Evolutionary conservation across 192 early-diverging fungal species (phyloP), one percentile per base, ranked within the genome.

Genomic region (Gaertneriomyces semiglobifer): DNA sequence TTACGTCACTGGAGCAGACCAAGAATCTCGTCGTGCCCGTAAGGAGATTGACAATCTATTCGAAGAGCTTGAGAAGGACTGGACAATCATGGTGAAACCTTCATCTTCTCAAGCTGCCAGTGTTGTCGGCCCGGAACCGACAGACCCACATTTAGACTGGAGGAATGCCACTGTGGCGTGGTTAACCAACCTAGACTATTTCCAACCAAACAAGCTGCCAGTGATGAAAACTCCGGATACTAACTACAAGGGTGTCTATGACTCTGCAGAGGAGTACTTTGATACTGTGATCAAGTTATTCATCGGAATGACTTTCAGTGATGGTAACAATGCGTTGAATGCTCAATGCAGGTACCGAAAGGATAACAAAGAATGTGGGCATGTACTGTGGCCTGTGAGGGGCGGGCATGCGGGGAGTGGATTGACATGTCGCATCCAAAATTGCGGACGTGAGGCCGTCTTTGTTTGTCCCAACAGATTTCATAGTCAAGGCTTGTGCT

Each of bases 281-380:
- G 70, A 74, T n/a, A 69, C 53, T 12, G 41, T 74, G 6, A 43
- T 74, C 25, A 25, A 47, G n/a, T 50, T 74, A 6, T 73, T 60
- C 59, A 55, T 71, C 18, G 72, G 58, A 18, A 70, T 74, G 56
- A 74, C 68, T 39, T 74, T 74, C 33, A 53, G 72, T 20, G 62
- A 74, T 0, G 72, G 72, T 39, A 74, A 74, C 44, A 54, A 11
- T 18, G 65, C 72, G 20, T 44, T 74, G 7, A 74, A 44, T 53
- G 59, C 72, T 25, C 11, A 56, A 4, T 74, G 72, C 53, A 46
- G 39, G 11, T 25, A 44, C 8, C 48, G 53, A 6, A 62, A 74
- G 8, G 46, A 62, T 6, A 38, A 43, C 7, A 70, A 25, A 45
- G 72, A 74, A 56, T 74, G 72, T 46, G 72, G 62, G 16, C 70